Percentiles rank a stretch among this genome's conserved stretches.
These are phyloP conservation scores for Penicillium sp. DNA, from an alignment of 2,329 filamentous ascomycete genomes.

Conservation along the genomic window DNA sequence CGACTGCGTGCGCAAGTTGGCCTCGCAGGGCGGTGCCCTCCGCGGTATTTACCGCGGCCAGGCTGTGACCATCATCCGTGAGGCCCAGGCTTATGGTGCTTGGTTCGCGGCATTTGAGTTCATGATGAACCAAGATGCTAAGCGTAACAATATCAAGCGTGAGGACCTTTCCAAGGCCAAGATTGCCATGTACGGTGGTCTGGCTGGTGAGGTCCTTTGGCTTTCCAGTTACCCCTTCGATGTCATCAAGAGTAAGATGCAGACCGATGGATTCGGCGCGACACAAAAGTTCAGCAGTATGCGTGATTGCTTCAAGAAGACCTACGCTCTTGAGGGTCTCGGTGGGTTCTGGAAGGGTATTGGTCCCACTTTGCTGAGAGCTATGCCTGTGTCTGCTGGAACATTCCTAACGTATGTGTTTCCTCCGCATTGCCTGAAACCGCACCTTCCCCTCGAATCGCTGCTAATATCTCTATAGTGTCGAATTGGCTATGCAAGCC, in stretches of 20 bases:
- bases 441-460: not conserved
- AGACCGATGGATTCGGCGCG: slow-evolving; percentile 83
- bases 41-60: slow-evolving; percentile 81
- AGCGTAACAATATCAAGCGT: slow-evolving; percentile 69
- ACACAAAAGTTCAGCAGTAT: slow-evolving; percentile 72
- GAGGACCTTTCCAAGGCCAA: slow-evolving; percentile 78
- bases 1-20: slow-evolving; percentile 86
- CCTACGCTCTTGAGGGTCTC: slow-evolving; percentile 69
- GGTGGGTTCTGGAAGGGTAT: slow-evolving; percentile 94
- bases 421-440: not conserved
- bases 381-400: slow-evolving; percentile 96
- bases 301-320: slow-evolving; percentile 85
- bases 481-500: slow-evolving; percentile 48
- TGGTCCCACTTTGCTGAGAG: slow-evolving; percentile 81
- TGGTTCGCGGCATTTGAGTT: slow-evolving; percentile 97
- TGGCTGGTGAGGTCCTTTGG: slow-evolving; percentile 94
- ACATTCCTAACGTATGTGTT: slow-evolving; percentile 76
- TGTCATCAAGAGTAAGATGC: slow-evolving; percentile 99
- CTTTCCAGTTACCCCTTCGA: slow-evolving; percentile 91
- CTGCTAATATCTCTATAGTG: slow-evolving; percentile 31
- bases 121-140: slow-evolving; percentile 86
- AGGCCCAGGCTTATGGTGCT: slow-evolving; percentile 89
- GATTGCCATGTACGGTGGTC: slow-evolving; percentile 84
- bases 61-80: slow-evolving; percentile 77
- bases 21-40: slow-evolving; percentile 63